These are phyloP conservation scores for Penicillium sp. DNA, from an alignment of 2,329 filamentous ascomycete species.

Conservation along the genomic window DNA sequence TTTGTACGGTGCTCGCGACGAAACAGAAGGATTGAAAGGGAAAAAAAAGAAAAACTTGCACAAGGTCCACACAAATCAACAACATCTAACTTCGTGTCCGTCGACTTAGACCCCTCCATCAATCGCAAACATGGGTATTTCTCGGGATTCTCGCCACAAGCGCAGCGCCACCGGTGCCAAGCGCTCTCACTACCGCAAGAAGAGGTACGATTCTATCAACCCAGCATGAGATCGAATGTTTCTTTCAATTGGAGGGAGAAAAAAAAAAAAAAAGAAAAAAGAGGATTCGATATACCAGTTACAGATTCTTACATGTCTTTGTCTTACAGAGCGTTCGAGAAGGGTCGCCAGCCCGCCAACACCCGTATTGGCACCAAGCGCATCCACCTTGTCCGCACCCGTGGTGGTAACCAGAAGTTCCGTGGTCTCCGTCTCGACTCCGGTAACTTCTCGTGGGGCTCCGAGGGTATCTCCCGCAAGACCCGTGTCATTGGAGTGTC, in stretches of 20 bases:
- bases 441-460: conserved; percentile 99
- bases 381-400: conserved; percentile 94
- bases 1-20: conserved; percentile 12
- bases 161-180: conserved; percentile 98
- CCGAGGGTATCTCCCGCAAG: conserved; percentile 97
- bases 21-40: conserved; percentile 19
- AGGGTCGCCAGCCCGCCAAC: conserved; percentile 98
- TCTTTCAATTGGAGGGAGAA: neutral
- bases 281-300: neutral
- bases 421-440: conserved; percentile 97
- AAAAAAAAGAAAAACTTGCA: neutral
- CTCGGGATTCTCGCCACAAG: conserved; percentile 99
- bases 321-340: conserved; percentile 97
- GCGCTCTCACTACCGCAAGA: conserved; percentile 79
- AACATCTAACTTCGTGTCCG: conserved; percentile 11
- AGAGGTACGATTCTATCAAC: conserved; percentile 53
- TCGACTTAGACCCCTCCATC: conserved; percentile 50
- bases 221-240: conserved; percentile 45
- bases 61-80: conserved; percentile 9
- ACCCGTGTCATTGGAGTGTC: conserved; percentile 96
- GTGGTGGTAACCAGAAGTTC: conserved; percentile 99
- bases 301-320: conserved; percentile 57
- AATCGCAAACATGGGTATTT: conserved; percentile 96
- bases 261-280: neutral
- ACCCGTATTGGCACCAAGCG: conserved; percentile 98